Evolutionary conservation across 2,329 filamentous ascomycete genomes (phyloP).

Genomic region (Geosmithia putterillii): DNA sequence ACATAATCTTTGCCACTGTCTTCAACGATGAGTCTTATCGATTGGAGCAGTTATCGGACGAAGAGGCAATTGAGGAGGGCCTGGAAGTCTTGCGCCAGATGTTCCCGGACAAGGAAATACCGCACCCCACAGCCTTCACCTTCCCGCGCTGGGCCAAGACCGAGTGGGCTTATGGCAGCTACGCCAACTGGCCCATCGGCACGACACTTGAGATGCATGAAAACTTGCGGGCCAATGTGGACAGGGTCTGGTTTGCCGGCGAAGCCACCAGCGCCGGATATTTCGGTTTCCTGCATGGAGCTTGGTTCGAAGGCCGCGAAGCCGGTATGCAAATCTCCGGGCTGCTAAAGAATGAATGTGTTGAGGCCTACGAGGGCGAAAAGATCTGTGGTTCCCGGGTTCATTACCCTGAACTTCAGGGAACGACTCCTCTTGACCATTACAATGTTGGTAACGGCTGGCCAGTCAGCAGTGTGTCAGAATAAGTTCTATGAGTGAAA

Average conservation of each 20-base stretch:
- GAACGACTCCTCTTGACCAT: conserved; percentile 10
- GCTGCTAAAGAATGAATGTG: conserved; percentile 10
- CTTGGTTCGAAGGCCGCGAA: conserved; percentile 42
- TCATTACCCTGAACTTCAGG: conserved; percentile 17
- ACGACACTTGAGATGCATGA: conserved; percentile 54
- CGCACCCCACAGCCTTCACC: conserved; percentile 46
- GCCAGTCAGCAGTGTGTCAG: not conserved
- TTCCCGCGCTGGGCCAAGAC: conserved; percentile 34
- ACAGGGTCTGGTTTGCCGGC: conserved; percentile 50
- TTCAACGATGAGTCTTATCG: conserved; percentile 42
- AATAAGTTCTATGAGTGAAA: too few species aligned
- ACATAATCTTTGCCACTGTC: conserved; percentile 55
- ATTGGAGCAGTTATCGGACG: conserved; percentile 46
- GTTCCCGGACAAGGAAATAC: conserved; percentile 44
- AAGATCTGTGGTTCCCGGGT: conserved; percentile 11
- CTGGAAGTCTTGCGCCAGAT: conserved; percentile 46
- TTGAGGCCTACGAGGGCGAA: conserved; percentile 3
- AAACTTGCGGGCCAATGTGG: conserved; percentile 53
- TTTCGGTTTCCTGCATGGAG: conserved; percentile 54
- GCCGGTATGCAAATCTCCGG: conserved; percentile 31
- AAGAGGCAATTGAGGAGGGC: conserved; percentile 42
- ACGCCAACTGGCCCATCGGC: conserved; percentile 55
- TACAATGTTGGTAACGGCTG: conserved; percentile 3
- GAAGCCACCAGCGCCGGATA: conserved; percentile 51
- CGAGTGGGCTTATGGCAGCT: conserved; percentile 43